Base-by-base conservation (phyloP, 306 rosid species). In the Cucumis cinereus region DNA sequence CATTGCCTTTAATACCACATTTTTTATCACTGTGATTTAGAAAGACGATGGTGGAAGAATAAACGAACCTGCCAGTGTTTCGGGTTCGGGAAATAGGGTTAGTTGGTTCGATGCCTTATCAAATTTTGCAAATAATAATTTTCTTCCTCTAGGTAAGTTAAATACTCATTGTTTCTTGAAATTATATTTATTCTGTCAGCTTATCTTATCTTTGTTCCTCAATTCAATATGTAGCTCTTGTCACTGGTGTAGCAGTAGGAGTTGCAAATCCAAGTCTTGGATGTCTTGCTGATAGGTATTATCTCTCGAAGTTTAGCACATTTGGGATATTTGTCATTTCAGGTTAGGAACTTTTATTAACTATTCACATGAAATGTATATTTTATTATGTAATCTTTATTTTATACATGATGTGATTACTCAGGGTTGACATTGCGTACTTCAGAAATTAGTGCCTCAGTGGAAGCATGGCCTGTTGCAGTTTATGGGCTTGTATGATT, bases 391-490 rank as follows among this genome's bases (percentile, higher is more conserved):
- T 75, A 22, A 11, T 45, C 23, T 14, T 50, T 47, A 12, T 74
- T 50, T 73, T 75, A 50, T 62, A 49, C 14, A 4, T 24, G 40
- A 5, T 55, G 70, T 68, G 76, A 69, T 82, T 55, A 38, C 64
- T 69, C 76, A 94, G 97, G 98, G 20, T 82, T 94, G 88, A 85
- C 92, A 69, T 74, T 94, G 89, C 94, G 92, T 12, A 89, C 89
- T 47, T 83, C 82, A 74, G 98, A 91, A 84, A 81, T 94, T 16
- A 80, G 89, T 81, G 91, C 84, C 17, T 97, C 98, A 52, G 83
- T 85, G 75, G 93, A 90, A 76, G 97, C 98, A 67, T 91, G 97
- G 97, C 97, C 96, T 66, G 98, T 89, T 19, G 98, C 94, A 78
- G 81, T 94, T 79, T 87, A 88, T 59, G 97, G 97, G 76, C 88